phyloP scores from a whole-genome alignment of 2,329 filamentous ascomycete genomes.

The Fusarium sublunatum region DNA sequence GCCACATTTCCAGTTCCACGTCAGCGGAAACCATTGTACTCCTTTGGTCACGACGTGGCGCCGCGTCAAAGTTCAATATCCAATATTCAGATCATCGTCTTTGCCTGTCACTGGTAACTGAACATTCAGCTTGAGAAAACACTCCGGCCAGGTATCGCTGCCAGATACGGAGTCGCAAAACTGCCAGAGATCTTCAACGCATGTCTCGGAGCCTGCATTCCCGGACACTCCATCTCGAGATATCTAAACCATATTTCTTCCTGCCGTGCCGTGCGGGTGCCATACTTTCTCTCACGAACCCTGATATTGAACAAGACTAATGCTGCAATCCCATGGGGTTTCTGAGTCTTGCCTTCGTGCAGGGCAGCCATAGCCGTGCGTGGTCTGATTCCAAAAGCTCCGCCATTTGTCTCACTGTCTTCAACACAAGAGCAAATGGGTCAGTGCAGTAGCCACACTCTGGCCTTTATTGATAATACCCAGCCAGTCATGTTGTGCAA shows the following conservation, averaged over 20 bases:
- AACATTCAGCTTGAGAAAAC: slow-evolving; percentile 1
- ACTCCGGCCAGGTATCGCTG: neutral
- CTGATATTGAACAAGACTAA: slow-evolving; percentile 22
- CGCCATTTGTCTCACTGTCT: slow-evolving; percentile 33
- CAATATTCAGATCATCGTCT: neutral
- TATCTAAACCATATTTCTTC: slow-evolving; percentile 15
- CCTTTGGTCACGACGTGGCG: slow-evolving; percentile 15
- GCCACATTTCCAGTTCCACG: slow-evolving; percentile 16
- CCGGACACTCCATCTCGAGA: slow-evolving; percentile 33
- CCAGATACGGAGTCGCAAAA: slow-evolving; percentile 15
- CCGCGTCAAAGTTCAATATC: slow-evolving; percentile 8
- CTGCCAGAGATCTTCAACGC: slow-evolving; percentile 32
- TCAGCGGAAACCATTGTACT: slow-evolving; percentile 5
- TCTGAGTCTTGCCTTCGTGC: slow-evolving; percentile 17
- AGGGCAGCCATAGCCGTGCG: neutral
- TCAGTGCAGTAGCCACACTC: slow-evolving; percentile 31
- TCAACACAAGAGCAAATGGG: slow-evolving; percentile 10
- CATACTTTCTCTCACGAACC: slow-evolving; percentile 12
- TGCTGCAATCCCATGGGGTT: slow-evolving; percentile 16
- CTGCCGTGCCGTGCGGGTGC: slow-evolving; percentile 11
- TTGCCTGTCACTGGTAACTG: neutral
- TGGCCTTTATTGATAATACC: slow-evolving; percentile 2
- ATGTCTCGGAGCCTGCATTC: slow-evolving; percentile 35
- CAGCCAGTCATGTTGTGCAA: slow-evolving; percentile 28
- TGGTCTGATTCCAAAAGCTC: slow-evolving; percentile 19